phyloP scores from a whole-genome alignment of 371 early-diverging fungal species.

The Choanephora cucurbitarum region DNA sequence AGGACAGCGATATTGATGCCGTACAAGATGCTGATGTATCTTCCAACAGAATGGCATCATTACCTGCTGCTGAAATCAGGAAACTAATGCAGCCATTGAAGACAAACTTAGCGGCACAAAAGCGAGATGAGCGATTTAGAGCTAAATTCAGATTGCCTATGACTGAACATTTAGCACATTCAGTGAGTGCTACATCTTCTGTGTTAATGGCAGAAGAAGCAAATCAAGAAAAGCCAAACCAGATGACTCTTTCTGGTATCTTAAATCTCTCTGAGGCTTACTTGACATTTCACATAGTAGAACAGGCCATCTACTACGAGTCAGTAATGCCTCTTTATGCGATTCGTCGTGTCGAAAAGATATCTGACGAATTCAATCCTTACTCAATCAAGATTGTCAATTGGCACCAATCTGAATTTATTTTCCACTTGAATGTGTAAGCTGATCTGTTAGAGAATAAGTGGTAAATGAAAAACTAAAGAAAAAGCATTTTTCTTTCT shows the following conservation, averaged over 20 bases:
- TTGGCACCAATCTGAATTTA: conserved; percentile 62
- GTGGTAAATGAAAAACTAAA: no score
- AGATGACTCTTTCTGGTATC: conserved; percentile 52
- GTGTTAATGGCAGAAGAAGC: conserved; percentile 9
- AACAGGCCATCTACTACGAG: conserved; percentile 53
- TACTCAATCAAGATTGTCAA: conserved; percentile 59
- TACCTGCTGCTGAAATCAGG: conserved; percentile 33
- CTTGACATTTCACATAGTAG: conserved; percentile 76
- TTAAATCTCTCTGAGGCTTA: conserved; percentile 84
- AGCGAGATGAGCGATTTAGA: conserved; percentile 79
- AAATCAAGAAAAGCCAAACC: conserved; percentile 3
- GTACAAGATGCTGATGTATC: conserved; percentile 27
- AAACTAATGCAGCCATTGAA: conserved; percentile 57
- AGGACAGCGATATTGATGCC: conserved; percentile 37
- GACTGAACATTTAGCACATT: conserved; percentile 63
- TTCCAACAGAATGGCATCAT: conserved; percentile 18
- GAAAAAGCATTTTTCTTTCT: background rate
- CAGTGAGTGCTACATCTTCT: conserved; percentile 55
- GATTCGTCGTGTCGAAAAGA: conserved; percentile 86
- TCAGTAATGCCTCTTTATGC: conserved; percentile 86
- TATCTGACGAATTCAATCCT: conserved; percentile 43
- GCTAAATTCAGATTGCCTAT: conserved; percentile 69
- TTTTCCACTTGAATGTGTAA: conserved; percentile 56
- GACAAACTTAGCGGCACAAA: conserved; percentile 68
- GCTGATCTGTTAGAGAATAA: no score